A percentile compares a stretch with the other conserved stretches of the same genome.
These are phyloP conservation scores for Boletus patriciae DNA, from an alignment of 768 basidiomycete genomes.

Conservation along the genomic window DNA sequence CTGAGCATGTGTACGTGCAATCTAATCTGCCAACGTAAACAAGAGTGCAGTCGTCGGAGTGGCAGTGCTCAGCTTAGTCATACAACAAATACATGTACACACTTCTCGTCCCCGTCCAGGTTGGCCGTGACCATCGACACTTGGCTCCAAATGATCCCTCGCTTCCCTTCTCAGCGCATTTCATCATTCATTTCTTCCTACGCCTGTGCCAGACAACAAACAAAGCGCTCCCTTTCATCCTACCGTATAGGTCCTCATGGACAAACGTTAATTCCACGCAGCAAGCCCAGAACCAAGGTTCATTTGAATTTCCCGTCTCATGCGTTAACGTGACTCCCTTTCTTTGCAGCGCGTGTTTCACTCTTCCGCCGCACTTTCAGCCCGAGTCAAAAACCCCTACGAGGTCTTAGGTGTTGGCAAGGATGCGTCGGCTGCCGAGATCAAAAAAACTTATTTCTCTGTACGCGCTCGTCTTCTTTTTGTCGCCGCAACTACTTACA, in stretches of 20 bases:
- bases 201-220: constrained; percentile 48
- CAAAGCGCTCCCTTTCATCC: constrained; percentile 37
- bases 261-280: constrained; percentile 14
- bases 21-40: not conserved
- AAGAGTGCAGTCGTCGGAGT: not conserved
- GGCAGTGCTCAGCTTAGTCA: constrained; percentile 22
- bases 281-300: constrained; percentile 41
- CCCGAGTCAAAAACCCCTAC: constrained; percentile 82
- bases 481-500: constrained; percentile 14
- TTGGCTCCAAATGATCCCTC: constrained; percentile 46
- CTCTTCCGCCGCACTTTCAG: constrained; percentile 51
- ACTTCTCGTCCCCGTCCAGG: not conserved
- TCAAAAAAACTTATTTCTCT: constrained; percentile 97
- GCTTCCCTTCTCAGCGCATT: constrained; percentile 48
- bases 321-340: constrained; percentile 20
- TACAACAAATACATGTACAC: constrained; percentile 21
- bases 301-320: constrained; percentile 10
- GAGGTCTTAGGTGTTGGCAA: constrained; percentile 83
- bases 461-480: constrained; percentile 48
- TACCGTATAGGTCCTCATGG: constrained; percentile 37
- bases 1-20: too few relatives aligned
- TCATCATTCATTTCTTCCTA: constrained; percentile 57
- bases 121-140: not conserved
- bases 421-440: constrained; percentile 81
- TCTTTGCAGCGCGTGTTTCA: constrained; percentile 70